Conservation (phyloP, 2,329 filamentous ascomycete species). For the Ophiocordyceps robertsii region DNA sequence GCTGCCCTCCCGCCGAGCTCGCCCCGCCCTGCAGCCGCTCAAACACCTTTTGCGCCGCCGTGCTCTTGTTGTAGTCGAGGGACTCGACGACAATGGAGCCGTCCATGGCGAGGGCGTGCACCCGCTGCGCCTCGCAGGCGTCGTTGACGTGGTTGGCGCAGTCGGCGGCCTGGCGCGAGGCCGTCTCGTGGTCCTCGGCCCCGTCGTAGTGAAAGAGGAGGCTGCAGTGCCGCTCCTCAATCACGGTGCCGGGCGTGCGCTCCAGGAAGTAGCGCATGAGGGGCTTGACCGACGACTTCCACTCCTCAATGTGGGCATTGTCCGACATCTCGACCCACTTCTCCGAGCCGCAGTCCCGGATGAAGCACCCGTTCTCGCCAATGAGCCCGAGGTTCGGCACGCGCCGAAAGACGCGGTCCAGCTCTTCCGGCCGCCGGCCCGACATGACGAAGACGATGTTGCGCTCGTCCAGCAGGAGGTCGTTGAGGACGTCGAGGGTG, state of each 20-base stretch:
- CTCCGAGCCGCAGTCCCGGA: slow-evolving; percentile 55
- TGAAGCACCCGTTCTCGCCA: slow-evolving; percentile 87
- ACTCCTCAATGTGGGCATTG: slow-evolving; percentile 51
- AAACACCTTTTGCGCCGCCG: slow-evolving; percentile 64
- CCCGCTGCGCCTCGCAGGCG: slow-evolving; percentile 68
- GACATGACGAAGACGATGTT: slow-evolving; percentile 95
- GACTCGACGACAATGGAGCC: slow-evolving; percentile 76
- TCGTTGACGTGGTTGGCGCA: slow-evolving; percentile 94
- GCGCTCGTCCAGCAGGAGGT: slow-evolving; percentile 63
- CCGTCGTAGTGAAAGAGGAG: slow-evolving; percentile 83
- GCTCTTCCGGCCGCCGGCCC: slow-evolving; percentile 71
- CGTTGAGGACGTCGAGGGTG: slow-evolving; percentile 69
- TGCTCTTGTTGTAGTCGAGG: slow-evolving; percentile 75
- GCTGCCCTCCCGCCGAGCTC: background rate
- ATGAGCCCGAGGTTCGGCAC: slow-evolving; percentile 79
- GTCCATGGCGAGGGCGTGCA: slow-evolving; percentile 72
- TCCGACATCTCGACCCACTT: slow-evolving; percentile 73
- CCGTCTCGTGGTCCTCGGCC: slow-evolving; percentile 62
- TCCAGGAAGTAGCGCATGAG: slow-evolving; percentile 86
- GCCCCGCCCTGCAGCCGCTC: slow-evolving; percentile 30
- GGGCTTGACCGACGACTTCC: slow-evolving; percentile 72
- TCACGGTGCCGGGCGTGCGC: slow-evolving; percentile 72
- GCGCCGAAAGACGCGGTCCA: slow-evolving; percentile 73
- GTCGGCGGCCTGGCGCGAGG: slow-evolving; percentile 70
- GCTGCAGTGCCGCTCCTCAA: slow-evolving; percentile 86